Evolutionary conservation across 2,329 filamentous ascomycete species (phyloP).

Genomic region (Aureobasidium sp.): DNA sequence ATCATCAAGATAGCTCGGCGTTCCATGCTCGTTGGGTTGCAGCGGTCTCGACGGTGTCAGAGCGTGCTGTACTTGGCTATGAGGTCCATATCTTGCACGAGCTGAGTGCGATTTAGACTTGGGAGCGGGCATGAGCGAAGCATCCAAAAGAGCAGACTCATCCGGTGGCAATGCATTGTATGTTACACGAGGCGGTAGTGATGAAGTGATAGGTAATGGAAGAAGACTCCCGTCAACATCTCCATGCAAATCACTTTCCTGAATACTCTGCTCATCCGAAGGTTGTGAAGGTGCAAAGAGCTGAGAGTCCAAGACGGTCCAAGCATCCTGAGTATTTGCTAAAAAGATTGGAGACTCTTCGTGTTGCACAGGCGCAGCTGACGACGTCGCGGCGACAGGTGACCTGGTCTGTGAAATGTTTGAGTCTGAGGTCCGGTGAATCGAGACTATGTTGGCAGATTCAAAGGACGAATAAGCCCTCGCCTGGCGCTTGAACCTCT

Average conservation of each 20-base stretch:
- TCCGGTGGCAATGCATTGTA: neutral
- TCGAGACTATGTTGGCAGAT: neutral
- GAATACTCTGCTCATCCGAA: neutral
- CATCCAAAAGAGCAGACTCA: neutral
- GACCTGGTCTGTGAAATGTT: neutral
- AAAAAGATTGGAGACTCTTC: constrained; percentile 23
- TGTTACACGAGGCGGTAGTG: neutral
- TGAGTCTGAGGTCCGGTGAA: neutral
- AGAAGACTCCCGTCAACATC: neutral
- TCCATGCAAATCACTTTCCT: neutral
- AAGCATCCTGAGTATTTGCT: constrained; percentile 39
- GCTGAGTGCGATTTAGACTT: neutral
- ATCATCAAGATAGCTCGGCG: neutral
- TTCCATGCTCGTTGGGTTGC: neutral
- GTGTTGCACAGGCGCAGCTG: neutral
- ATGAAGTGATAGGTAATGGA: neutral
- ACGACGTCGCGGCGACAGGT: neutral
- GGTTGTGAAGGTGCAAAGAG: constrained; percentile 25
- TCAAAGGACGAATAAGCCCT: constrained; percentile 35
- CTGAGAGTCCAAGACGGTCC: constrained; percentile 36
- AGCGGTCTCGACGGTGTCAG: neutral
- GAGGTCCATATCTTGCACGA: neutral
- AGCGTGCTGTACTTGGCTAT: neutral
- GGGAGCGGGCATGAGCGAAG: too few species aligned
- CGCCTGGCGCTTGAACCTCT: constrained; percentile 34